Percentiles rank a stretch among this genome's conserved stretches.
These are phyloP conservation scores for Coemansia sp. DNA, from an alignment of 192 early-diverging fungal species.

Conservation along the genomic window DNA sequence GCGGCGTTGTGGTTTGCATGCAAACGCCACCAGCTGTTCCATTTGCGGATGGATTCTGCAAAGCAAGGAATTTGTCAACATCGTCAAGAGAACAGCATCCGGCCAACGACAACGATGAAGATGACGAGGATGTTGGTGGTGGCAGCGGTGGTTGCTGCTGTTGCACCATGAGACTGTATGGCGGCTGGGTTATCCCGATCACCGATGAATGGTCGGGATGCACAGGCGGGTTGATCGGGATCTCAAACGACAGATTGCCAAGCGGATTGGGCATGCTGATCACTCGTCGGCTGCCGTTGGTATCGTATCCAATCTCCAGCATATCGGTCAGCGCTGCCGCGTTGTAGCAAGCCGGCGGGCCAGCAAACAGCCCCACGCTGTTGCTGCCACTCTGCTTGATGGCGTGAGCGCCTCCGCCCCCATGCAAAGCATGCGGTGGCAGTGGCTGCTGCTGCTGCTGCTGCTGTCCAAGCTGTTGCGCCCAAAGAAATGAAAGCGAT, in stretches of 20 bases:
- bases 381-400: not conserved
- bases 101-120: no score
- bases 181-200: not conserved
- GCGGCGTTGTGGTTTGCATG: no score
- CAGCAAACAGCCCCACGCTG: not conserved
- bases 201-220: slow-evolving; percentile 8
- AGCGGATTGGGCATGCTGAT: slow-evolving; percentile 56
- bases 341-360: slow-evolving; percentile 3
- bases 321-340: slow-evolving; percentile 21
- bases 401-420: not conserved
- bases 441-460: slow-evolving; percentile 4
- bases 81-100: slow-evolving; percentile 14
- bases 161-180: not conserved
- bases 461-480: slow-evolving; percentile 32
- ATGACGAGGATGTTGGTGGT: no score
- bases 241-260: slow-evolving; percentile 44
- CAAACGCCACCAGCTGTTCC: not conserved
- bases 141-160: no score
- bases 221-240: slow-evolving; percentile 40
- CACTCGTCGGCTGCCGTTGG: slow-evolving; percentile 29
- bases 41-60: not conserved
- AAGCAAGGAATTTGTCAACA: not conserved
- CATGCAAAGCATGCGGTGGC: not conserved
- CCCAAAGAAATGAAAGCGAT: slow-evolving; percentile 35
- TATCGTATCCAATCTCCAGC: slow-evolving; percentile 39